These are phyloP conservation scores for Xylaria scruposa DNA, from an alignment of 495 filamentous ascomycete genomes.

Conservation along the genomic window DNA sequence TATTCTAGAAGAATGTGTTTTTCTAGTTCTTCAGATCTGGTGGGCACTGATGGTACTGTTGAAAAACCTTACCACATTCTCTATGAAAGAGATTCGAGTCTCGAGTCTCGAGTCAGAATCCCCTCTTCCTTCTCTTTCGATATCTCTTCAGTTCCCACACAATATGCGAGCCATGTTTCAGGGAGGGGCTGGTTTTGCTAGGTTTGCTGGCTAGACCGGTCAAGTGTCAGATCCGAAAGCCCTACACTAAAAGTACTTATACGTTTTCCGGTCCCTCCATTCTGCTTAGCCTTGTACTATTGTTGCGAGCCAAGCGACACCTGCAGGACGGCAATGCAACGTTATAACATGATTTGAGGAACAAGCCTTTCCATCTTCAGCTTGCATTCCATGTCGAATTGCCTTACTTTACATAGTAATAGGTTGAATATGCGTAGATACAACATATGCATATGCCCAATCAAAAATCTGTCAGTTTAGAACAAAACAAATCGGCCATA, in stretches of 20 bases:
- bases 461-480: no score
- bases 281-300: neutral
- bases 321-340: constrained; percentile 7
- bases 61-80: neutral
- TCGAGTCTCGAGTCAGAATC: constrained; percentile 12
- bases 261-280: neutral
- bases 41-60: neutral
- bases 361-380: neutral
- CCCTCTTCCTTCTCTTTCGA: neutral
- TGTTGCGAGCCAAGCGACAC: neutral
- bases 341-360: neutral
- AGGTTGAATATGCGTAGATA: no score
- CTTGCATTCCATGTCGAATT: neutral
- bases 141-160: constrained; percentile 18
- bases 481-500: no score
- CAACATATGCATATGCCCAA: no score
- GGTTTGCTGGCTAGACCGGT: constrained; percentile 9
- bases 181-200: constrained; percentile 5
- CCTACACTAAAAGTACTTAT: constrained; percentile 18
- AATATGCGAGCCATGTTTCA: constrained; percentile 18
- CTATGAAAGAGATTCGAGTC: neutral
- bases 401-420: neutral
- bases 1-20: neutral
- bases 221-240: constrained; percentile 21
- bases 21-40: neutral